A percentile compares a stretch with the other conserved stretches of the same genome.
Evolutionary conservation across 148 eudicot species (phyloP).

Genomic region (Pouteria glomerata): DNA sequence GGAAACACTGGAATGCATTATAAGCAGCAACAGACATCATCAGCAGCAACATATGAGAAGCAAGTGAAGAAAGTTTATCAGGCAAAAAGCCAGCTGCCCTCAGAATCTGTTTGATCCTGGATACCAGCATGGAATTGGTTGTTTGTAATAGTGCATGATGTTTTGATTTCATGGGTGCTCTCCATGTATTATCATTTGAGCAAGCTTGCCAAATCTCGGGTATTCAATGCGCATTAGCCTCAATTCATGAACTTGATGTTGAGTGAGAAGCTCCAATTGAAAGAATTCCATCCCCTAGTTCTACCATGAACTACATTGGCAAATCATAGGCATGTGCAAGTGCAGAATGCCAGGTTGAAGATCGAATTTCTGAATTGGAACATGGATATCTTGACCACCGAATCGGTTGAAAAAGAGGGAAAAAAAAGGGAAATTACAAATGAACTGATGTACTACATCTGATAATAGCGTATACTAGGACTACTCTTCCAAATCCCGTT

Average conservation of each 20-base stretch:
- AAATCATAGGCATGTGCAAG: neutral
- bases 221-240: neutral
- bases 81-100: constrained; percentile 34
- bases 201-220: neutral
- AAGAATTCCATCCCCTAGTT: neutral
- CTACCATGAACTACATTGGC: neutral
- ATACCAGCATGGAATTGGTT: constrained; percentile 9
- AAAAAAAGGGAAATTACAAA: constrained; percentile 1
- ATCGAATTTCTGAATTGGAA: neutral
- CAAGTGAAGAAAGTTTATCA: constrained; percentile 47
- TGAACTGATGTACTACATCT: neutral
- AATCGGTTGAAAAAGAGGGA: neutral
- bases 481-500: neutral
- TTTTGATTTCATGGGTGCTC: constrained; percentile 3
- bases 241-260: neutral
- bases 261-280: neutral
- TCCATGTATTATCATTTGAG: neutral
- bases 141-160: neutral
- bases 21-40: constrained; percentile 28
- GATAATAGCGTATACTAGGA: neutral
- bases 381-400: neutral
- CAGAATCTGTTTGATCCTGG: constrained; percentile 23
- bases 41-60: constrained; percentile 25
- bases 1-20: constrained; percentile 22
- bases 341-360: neutral